Base-by-base conservation (phyloP, 1,139 yeast species). In the Kazachstania sp. region DNA sequence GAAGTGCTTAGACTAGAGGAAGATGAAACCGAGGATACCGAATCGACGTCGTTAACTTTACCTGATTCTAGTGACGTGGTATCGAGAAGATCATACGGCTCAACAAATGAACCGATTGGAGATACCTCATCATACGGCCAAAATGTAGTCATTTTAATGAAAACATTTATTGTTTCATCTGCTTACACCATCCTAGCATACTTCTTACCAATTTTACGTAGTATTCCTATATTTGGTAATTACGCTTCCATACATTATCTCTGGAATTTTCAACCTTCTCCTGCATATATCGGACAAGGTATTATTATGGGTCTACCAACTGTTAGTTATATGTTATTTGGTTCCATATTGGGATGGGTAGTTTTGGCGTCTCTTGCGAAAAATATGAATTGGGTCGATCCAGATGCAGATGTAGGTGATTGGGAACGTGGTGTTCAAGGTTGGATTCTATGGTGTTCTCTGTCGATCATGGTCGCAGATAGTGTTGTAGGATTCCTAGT, bases 281-380 rank as follows among this genome's bases (percentile, higher is more conserved):
- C 98, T 0, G 97, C 98, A 0, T 92, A 92, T 63, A 77, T 92
- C 37, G 98, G 98, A 2, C 98, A 92, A 66, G 98, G 98, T 3
- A 88, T 92, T 40, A 92, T 92, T 48, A 92, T 92, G 98, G 98
- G 98, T 0, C 69, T 87, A 7, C 88, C 92, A 2, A 90, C 97
- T 0, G 95, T 90, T 0, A 74, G 86, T 3, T 86, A 90, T 53
- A 92, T 92, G 97, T 69, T 92, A 39, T 75, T 87, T 58, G 98
- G 98, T 2, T 82, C 95, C 16, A 55, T 92, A 2, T 59, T 90
- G 5, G 98, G 98, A 0, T 92, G 98, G 98, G 95, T 78, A 0
- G 68, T 92, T 1, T 69, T 92, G 30, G 94, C 95, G 0, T 97
- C 97, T 1, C 53, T 86, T 50, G 81, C 95, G 1, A 75, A 83